These are phyloP conservation scores for Incumbomyces lentus DNA, from an alignment of 2,329 filamentous ascomycete genomes.

Conservation along the genomic window DNA sequence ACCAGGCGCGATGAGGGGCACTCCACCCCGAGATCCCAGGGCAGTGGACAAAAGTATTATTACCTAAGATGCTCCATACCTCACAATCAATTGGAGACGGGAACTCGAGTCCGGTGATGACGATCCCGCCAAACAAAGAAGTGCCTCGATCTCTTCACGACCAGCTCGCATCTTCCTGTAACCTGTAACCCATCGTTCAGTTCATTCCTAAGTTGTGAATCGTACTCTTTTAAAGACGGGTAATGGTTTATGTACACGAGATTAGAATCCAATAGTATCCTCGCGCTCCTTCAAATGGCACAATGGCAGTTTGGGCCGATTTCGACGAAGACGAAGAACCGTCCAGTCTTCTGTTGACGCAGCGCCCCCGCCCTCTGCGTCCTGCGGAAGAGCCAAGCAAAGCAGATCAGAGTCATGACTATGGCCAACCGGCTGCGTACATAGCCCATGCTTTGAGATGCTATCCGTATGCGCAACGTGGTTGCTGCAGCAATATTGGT, in stretches of 20 bases:
- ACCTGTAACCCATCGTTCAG: neutral
- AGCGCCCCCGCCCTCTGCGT: neutral
- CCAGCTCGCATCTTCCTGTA: too few relatives aligned
- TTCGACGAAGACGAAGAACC: conserved; percentile 31
- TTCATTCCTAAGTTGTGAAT: neutral
- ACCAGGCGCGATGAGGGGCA: too few relatives aligned
- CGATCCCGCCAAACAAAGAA: conserved; percentile 1
- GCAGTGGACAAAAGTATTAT: too few relatives aligned
- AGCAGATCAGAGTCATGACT: neutral
- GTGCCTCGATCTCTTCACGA: neutral
- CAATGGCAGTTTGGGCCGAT: conserved; percentile 41
- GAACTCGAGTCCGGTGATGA: neutral
- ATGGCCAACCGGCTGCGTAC: conserved; percentile 23
- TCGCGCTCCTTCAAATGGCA: conserved; percentile 21
- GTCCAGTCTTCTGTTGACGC: conserved; percentile 11
- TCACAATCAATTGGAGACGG: too few relatives aligned
- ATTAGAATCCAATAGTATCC: conserved; percentile 1
- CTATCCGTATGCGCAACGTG: conserved; percentile 33
- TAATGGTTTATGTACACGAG: neutral
- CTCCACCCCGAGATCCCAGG: too few relatives aligned
- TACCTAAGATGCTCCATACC: too few relatives aligned
- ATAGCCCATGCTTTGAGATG: conserved; percentile 31
- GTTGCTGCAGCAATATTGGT: conserved; percentile 14
- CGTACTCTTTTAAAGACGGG: neutral
- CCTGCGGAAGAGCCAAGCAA: neutral